Evolutionary conservation across 306 rosid genomes (phyloP).

Genomic region (Cotoneaster glaucophyllus): DNA sequence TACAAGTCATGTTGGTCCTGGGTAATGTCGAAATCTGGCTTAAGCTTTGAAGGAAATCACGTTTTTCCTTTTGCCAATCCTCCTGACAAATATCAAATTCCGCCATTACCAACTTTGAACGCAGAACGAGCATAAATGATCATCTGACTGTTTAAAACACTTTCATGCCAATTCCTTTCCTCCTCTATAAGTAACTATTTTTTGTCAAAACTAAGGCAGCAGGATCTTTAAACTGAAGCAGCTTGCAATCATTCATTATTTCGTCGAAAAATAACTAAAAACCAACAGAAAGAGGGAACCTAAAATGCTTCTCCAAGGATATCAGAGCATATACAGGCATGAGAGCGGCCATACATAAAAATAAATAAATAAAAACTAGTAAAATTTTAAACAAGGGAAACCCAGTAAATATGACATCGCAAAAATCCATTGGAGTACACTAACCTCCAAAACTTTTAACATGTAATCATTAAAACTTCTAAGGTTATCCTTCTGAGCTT

Average conservation of each 20-base stretch:
- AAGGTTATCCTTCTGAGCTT: slow-evolving; percentile 94
- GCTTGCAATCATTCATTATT: neutral
- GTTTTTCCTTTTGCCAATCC: slow-evolving; percentile 96
- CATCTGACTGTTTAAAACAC: neutral
- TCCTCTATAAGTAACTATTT: neutral
- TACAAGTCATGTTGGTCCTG: slow-evolving; percentile 56
- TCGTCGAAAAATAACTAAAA: neutral
- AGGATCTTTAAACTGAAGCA: neutral
- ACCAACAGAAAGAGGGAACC: neutral
- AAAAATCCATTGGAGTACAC: slow-evolving; percentile 13
- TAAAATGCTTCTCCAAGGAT: neutral
- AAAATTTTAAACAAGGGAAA: neutral
- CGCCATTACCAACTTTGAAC: slow-evolving; percentile 12
- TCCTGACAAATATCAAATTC: slow-evolving; percentile 57
- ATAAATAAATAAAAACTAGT: neutral
- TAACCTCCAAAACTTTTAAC: slow-evolving; percentile 94
- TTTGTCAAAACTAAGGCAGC: neutral
- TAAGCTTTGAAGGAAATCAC: slow-evolving; percentile 93
- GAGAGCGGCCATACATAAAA: neutral
- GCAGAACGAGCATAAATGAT: neutral
- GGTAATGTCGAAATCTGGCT: slow-evolving; percentile 87
- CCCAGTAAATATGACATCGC: neutral
- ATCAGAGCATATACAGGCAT: neutral
- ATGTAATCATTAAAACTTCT: slow-evolving; percentile 87
- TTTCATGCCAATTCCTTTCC: neutral